phyloP scores from a whole-genome alignment of 108 stramenopile species.

The Schizochytrium sp. region DNA sequence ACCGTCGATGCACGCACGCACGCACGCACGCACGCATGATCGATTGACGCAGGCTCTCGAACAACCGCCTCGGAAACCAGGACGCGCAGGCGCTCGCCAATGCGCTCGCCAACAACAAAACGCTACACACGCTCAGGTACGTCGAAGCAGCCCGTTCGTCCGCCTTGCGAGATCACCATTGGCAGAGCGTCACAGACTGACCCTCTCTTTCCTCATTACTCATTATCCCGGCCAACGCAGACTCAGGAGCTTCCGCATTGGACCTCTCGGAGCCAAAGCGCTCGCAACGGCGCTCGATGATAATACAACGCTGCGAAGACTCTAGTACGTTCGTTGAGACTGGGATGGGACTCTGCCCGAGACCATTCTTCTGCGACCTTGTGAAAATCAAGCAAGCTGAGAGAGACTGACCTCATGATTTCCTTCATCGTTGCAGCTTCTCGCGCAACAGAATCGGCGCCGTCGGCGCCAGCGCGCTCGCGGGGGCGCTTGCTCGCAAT shows the following conservation, averaged over 20 bases:
- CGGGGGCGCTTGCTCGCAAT: background rate
- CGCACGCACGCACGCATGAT: background rate
- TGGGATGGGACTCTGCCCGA: too few species aligned
- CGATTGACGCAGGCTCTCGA: background rate
- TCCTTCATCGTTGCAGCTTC: background rate
- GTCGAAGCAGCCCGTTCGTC: background rate
- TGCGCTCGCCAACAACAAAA: background rate
- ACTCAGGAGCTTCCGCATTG: background rate
- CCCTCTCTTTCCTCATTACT: too few species aligned
- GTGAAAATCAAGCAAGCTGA: background rate
- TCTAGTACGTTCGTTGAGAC: background rate
- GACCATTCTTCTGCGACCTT: too few species aligned
- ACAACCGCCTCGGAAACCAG: background rate
- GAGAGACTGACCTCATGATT: background rate
- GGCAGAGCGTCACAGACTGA: background rate
- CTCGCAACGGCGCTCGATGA: background rate
- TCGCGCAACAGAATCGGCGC: background rate
- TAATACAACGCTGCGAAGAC: background rate
- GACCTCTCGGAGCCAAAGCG: background rate
- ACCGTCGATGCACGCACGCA: too few species aligned
- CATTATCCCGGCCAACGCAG: background rate
- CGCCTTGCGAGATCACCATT: background rate
- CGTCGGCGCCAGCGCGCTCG: background rate
- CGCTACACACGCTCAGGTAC: background rate
- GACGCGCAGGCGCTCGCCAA: background rate